Base-by-base conservation (phyloP, 108 stramenopile genomes). In the Pseudonitzschia delicatissima region DNA sequence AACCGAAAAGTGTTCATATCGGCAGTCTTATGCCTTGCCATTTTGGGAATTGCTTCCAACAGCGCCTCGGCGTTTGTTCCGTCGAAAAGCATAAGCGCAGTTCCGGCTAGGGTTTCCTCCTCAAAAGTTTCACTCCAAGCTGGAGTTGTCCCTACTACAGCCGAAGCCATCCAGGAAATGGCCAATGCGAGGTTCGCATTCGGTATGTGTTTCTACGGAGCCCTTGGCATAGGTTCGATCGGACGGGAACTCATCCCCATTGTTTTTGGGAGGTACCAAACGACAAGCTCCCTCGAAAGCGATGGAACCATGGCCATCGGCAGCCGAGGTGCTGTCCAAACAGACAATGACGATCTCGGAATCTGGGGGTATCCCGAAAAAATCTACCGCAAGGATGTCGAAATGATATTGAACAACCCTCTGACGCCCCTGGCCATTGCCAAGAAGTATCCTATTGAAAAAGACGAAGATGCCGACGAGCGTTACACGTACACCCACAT, bases 331-430 rank as follows among this genome's bases (percentile, higher is more conserved):
- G 37, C 37, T 11, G 37, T 39, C 37, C 8, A 6, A 8, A 39
- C 6, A 6, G 11, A 11, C 37, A 11, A 39, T 11, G 37, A 39
- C 8, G 37, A 39, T 39, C 37, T 39, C 37, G 11, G 37, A 39
- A 39, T 88, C 31, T 84, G 82, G 45, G 70, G 76, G 23, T 89
- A 86, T 57, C 85, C 88, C 29, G 73, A 74, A 58, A 85, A 89
- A 72, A 57, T 89, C 26, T 50, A 62, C 55, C 69, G 71, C 55
- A 52, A 64, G 8, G 85, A 89, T 52, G 37, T 89, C 26, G 70
- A 80, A 52, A 55, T 73, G 47, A 77, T 89, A 15, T 12, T 89
- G 55, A 84, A 75, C 26, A 86, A 85, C 63, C 64, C 66, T 44
- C 31, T 85, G 47, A 66, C 81, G 25, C 77, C 86, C 4, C 81